Conservation (phyloP, 2,329 filamentous ascomycete species). For the Magnaporthiopsis incrustans region DNA sequence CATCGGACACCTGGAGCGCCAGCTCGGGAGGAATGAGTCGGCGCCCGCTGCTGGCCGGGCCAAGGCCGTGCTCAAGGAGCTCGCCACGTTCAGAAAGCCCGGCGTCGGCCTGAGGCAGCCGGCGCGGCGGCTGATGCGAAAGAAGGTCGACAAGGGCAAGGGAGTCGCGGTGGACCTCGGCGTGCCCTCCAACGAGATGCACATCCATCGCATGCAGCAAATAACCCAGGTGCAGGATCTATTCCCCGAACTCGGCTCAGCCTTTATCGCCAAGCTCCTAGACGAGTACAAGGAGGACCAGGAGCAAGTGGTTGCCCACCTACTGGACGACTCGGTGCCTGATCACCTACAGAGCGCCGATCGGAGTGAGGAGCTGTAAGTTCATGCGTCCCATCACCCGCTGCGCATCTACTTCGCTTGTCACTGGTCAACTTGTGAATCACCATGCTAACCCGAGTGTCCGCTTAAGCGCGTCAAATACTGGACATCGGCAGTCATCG, state of each 20-base stretch:
- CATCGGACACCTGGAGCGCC: constrained; percentile 52
- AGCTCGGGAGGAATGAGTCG: constrained; percentile 38
- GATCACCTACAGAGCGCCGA: constrained; percentile 57
- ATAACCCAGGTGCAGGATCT: constrained; percentile 89
- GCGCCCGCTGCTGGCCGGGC: constrained; percentile 41
- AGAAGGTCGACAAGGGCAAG: constrained; percentile 62
- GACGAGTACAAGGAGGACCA: constrained; percentile 71
- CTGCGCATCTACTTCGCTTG: no score
- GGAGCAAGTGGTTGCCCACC: constrained; percentile 71
- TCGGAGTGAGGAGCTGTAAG: constrained; percentile 54
- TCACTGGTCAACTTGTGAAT: neutral
- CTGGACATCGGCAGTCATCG: constrained; percentile 15
- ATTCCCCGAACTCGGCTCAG: constrained; percentile 79
- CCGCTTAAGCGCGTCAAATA: constrained; percentile 11
- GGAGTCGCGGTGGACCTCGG: constrained; percentile 28
- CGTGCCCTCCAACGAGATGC: constrained; percentile 42
- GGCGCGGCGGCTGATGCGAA: constrained; percentile 41
- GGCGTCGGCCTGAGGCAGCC: constrained; percentile 37
- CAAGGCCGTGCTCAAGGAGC: constrained; percentile 50
- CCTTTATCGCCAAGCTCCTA: constrained; percentile 70
- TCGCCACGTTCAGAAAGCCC: constrained; percentile 52
- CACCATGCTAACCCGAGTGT: constrained; percentile 16
- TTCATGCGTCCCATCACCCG: constrained; percentile 10
- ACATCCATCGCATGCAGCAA: constrained; percentile 75
- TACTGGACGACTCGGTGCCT: constrained; percentile 72